Percentiles rank a stretch among this genome's conserved stretches.
These are phyloP conservation scores for Sporisorium reilianum DNA, from an alignment of 1,284 basidiomycete species.

Conservation along the genomic window DNA sequence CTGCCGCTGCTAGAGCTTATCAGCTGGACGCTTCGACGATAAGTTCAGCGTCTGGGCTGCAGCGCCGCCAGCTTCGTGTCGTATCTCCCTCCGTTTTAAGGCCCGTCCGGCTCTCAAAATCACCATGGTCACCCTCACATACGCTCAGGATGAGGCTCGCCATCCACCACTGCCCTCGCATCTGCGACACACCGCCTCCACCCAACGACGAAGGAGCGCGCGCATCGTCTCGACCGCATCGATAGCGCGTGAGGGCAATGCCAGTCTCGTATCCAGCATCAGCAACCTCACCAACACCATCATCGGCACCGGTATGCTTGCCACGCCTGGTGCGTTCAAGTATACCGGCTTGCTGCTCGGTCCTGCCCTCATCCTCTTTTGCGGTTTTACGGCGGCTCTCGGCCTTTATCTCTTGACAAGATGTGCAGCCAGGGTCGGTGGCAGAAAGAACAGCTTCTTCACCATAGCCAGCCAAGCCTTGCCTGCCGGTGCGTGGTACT, in stretches of 20 bases:
- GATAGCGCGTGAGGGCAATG: slow-evolving; percentile 36
- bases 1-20: neutral
- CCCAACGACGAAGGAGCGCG: slow-evolving; percentile 7
- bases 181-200: slow-evolving; percentile 2
- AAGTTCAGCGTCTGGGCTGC: neutral
- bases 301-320: slow-evolving; percentile 67
- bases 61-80: too few relatives aligned
- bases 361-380: slow-evolving; percentile 86
- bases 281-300: slow-evolving; percentile 69
- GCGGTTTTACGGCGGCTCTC: slow-evolving; percentile 82
- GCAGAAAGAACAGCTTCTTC: slow-evolving; percentile 56
- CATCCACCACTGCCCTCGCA: slow-evolving; percentile 15
- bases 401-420: slow-evolving; percentile 89
- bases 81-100: too few relatives aligned
- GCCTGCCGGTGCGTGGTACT: slow-evolving; percentile 83
- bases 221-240: slow-evolving; percentile 45
- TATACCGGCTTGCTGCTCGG: slow-evolving; percentile 75
- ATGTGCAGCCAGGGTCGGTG: slow-evolving; percentile 82
- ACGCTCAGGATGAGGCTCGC: slow-evolving; percentile 24
- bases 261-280: slow-evolving; percentile 55
- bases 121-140: slow-evolving; percentile 37
- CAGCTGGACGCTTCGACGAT: neutral
- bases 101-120: too few relatives aligned
- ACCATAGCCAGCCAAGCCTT: slow-evolving; percentile 57
- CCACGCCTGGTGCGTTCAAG: slow-evolving; percentile 70